Evolutionary conservation across 495 filamentous ascomycete species (phyloP).

Genomic region (Acidiella bohemica): DNA sequence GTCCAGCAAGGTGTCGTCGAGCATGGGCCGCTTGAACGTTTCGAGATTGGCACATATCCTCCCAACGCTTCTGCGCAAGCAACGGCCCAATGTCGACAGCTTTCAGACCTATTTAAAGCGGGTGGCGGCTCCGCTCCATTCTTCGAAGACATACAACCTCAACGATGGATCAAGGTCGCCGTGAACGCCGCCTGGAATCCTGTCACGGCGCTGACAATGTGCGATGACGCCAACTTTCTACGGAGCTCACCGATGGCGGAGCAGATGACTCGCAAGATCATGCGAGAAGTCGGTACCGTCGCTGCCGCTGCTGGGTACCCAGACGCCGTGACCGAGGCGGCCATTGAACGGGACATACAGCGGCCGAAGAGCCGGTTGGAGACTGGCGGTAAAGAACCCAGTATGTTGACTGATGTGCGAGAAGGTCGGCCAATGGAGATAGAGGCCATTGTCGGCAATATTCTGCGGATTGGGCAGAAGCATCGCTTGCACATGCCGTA

Average conservation of each 20-base stretch:
- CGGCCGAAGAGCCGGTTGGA: constrained; percentile 29
- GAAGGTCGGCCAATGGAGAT: constrained; percentile 33
- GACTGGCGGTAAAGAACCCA: constrained; percentile 31
- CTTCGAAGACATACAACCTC: constrained; percentile 37
- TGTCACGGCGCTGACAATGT: constrained; percentile 36
- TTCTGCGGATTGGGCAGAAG: constrained; percentile 33
- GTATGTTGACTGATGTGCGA: constrained; percentile 38
- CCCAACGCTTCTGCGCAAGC: constrained; percentile 22
- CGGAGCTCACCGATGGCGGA: constrained; percentile 26
- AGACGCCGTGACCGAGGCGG: constrained; percentile 29
- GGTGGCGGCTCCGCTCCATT: constrained; percentile 32
- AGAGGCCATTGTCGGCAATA: constrained; percentile 42
- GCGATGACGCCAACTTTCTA: constrained; percentile 36
- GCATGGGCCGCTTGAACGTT: constrained; percentile 28
- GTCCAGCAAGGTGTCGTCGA: constrained; percentile 24
- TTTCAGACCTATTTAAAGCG: constrained; percentile 29
- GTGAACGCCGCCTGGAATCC: constrained; percentile 43
- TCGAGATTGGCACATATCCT: constrained; percentile 39
- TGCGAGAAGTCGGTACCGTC: constrained; percentile 38
- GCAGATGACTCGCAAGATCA: constrained; percentile 28
- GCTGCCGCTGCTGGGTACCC: constrained; percentile 34
- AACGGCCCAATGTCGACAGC: constrained; percentile 22
- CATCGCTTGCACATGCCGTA: constrained; percentile 33
- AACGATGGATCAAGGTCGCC: constrained; percentile 39
- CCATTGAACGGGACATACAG: constrained; percentile 30